These are phyloP conservation scores for Beauveria asiatica DNA, from an alignment of 2,329 filamentous ascomycete genomes.

Conservation along the genomic window DNA sequence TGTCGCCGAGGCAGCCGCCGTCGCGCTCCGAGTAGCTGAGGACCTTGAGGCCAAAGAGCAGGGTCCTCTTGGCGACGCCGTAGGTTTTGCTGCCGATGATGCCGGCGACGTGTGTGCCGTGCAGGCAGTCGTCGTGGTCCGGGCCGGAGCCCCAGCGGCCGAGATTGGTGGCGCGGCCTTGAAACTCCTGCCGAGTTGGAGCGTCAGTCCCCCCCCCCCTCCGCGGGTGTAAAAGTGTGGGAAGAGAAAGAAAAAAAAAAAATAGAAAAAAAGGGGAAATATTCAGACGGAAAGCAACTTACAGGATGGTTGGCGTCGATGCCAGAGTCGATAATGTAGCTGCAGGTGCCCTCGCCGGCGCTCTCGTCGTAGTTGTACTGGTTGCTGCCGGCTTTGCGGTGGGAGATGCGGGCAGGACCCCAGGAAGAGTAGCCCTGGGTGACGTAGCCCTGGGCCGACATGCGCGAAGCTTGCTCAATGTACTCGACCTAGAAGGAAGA, in stretches of 20 bases:
- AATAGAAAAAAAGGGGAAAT: too few relatives aligned
- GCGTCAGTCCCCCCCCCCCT: not conserved
- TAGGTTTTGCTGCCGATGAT: constrained; percentile 47
- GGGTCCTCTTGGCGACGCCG: constrained; percentile 47
- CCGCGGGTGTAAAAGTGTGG: too few relatives aligned
- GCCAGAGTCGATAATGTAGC: constrained; percentile 34
- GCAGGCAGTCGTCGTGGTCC: constrained; percentile 43
- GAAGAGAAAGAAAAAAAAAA: not conserved
- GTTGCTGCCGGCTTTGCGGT: constrained; percentile 14
- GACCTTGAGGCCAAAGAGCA: constrained; percentile 45
- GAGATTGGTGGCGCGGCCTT: constrained; percentile 37
- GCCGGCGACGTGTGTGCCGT: constrained; percentile 49
- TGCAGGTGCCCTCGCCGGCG: constrained; percentile 26
- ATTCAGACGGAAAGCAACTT: too few relatives aligned
- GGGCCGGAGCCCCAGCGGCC: constrained; percentile 33
- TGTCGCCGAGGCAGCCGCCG: constrained; percentile 16
- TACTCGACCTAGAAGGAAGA: constrained; percentile 19
- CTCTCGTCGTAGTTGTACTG: constrained; percentile 25
- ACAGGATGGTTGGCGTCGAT: constrained; percentile 23
- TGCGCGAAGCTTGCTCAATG: constrained; percentile 26
- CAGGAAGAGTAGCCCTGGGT: constrained; percentile 26
- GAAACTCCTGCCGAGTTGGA: constrained; percentile 27
- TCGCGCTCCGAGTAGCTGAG: constrained; percentile 22
- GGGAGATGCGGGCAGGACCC: constrained; percentile 27
- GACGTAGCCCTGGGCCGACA: constrained; percentile 18